Percentiles rank a stretch among this genome's conserved stretches.
Conservation (phyloP, 2,329 filamentous ascomycete genomes). For the Ceratocystiopsis minuta region DNA sequence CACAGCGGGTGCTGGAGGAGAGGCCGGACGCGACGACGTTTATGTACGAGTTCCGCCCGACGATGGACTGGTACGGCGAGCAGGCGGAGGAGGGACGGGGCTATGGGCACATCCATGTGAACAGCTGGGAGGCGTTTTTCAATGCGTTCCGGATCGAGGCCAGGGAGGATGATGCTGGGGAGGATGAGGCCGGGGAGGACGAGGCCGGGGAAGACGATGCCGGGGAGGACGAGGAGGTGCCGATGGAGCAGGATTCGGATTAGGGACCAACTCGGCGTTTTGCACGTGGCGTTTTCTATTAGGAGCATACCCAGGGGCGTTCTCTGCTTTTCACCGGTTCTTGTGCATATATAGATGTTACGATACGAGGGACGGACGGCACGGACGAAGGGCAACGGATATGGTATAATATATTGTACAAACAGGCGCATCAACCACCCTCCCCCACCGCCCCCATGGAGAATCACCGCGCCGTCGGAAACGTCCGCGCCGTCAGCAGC, state of each 20-base stretch:
- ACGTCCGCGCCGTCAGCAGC: slow-evolving; percentile 55
- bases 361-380: too few relatives aligned
- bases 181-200: neutral
- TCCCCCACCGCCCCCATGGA: too few relatives aligned
- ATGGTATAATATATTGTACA: neutral
- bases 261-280: neutral
- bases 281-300: too few relatives aligned
- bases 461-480: slow-evolving; percentile 33
- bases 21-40: slow-evolving; percentile 13
- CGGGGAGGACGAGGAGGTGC: neutral
- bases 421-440: neutral
- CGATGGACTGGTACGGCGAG: slow-evolving; percentile 32
- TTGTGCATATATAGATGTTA: too few relatives aligned
- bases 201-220: neutral
- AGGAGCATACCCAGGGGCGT: too few relatives aligned
- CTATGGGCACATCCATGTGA: slow-evolving; percentile 30
- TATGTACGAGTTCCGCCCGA: slow-evolving; percentile 26
- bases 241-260: neutral
- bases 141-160: neutral
- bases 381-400: too few relatives aligned
- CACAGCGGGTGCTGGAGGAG: slow-evolving; percentile 11
- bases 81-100: slow-evolving; percentile 28
- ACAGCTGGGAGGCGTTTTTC: slow-evolving; percentile 25
- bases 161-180: neutral
- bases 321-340: too few relatives aligned